Evolutionary conservation across 495 filamentous ascomycete species (phyloP), one percentile per base, ranked within the genome.

Genomic region (Talaromyces stipitatus): DNA sequence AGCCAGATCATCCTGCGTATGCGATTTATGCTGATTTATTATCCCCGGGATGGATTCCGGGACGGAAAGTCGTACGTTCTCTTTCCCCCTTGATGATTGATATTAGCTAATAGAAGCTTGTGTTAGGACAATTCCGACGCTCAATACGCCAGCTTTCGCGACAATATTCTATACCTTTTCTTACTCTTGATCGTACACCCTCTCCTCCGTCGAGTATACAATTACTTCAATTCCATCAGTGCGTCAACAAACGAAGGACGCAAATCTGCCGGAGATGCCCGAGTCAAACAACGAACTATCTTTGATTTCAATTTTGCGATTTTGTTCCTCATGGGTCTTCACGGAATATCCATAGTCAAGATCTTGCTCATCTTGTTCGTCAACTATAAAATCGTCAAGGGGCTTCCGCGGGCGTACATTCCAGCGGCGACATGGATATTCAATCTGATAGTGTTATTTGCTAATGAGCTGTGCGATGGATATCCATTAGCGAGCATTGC

Each of bases 21-120:
- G 60, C 77, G 32, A 89, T 82, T 60, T 97, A 86, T 65, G 77
- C 86, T 58, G 70, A 75, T 47, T 70, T 86, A 1, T 81, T 99
- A 16, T 86, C 82, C 0, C 77, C 83, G 9, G 95, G 94, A 56
- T 99, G 94, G 94, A 90, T 99, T 55, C 86, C 86, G n/a, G 94
- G 94, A 14, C 89, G 92, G 50, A 90, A 88, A 77, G 89, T 97
- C 38, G 87, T 90, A 77, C 68, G 86, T 71, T n/a, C n/a, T n/a
- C 27, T 18, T 29, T 8, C 46, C 11, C 33, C 57, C 5, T 9
- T 47, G 0, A 55, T 38, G 10, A 48, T 0, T n/a, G 3, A 0
- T 3, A 4, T 23, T 28, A 8, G 20, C 33, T 59, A 3, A 41
- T 28, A 9, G 50, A 18, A 18, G n/a, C 16, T 55, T 46, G 24